phyloP scores from a whole-genome alignment of 495 filamentous ascomycete species.

The Xylaria sp. region DNA sequence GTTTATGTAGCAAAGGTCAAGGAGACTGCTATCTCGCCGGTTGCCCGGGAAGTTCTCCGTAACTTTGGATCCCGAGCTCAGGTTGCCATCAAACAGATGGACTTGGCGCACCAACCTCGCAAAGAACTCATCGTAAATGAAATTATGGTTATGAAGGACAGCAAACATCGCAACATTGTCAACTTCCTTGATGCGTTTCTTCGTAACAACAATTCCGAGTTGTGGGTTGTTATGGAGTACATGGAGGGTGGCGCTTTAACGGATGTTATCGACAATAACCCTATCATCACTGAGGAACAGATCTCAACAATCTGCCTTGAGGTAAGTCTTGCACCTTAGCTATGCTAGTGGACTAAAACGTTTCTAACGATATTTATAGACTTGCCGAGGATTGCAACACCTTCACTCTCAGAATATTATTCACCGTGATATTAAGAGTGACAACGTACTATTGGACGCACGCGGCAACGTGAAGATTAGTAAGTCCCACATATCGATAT shows the following conservation, averaged over 20 bases:
- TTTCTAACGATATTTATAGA: conserved; percentile 64
- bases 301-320: conserved; percentile 97
- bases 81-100: conserved; percentile 99
- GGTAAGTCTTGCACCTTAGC: conserved; percentile 56
- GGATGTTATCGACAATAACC: conserved; percentile 98
- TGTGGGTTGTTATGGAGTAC: conserved; percentile 99
- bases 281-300: conserved; percentile 87
- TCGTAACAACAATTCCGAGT: conserved; percentile 86
- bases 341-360: conserved; percentile 28
- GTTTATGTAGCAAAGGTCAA: conserved; percentile 97
- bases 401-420: conserved; percentile 96
- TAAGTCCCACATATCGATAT: conserved; percentile 53
- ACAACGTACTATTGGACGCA: conserved; percentile 94
- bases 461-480: conserved; percentile 98
- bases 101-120: conserved; percentile 92
- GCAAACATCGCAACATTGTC: conserved; percentile 96
- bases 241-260: conserved; percentile 99
- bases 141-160: conserved; percentile 99
- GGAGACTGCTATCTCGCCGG: conserved; percentile 69
- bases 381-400: conserved; percentile 92
- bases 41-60: conserved; percentile 70
- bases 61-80: conserved; percentile 75
- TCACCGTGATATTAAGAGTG: conserved; percentile 98
- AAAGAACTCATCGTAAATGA: conserved; percentile 99
- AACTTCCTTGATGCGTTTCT: conserved; percentile 98